Evolutionary conservation across 768 basidiomycete genomes (phyloP), one percentile per base, ranked within the genome.

Genomic region (Mycena vitilis): DNA sequence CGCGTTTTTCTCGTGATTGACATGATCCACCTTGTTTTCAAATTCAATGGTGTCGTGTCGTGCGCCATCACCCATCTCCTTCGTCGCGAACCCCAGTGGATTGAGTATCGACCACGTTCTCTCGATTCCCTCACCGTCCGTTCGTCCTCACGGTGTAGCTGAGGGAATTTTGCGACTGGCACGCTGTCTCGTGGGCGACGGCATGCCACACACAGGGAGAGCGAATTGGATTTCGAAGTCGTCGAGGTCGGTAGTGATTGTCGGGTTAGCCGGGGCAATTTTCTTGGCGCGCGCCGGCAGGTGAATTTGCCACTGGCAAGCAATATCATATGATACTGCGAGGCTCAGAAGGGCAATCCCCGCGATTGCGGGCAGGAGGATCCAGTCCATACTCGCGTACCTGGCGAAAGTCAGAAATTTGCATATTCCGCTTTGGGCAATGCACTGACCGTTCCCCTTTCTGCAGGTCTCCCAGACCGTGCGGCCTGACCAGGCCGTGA

Each of bases 331-430:
- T 0, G 72, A 72, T 4, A 74, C 30, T 0, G 45, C 22, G 0
- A 73, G 16, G 12, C 10, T 20, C 23, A 60, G 22, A 1, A 71
- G 20, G 0, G 18, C 20, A 1, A 66, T 51, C 4, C 62, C 63
- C 5, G 30, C 8, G 12, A 76, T n/a, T 1, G 65, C 42, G 0
- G 68, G 70, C 6, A 71, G 61, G 0, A 77, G 59, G 3, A 77
- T 71, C 38, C 67, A 77, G 42, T 77, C 76, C 69, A 75, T 75
- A 40, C 75, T 76, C 0, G 70, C 63, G 40, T 74, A 76, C 5
- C 75, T 52, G 13, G 23, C 2, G n/a, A 10, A 49, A 6, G 22
- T 49, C n/a, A 49, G 22, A 11, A 11, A 49, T 23, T 11, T 2
- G n/a, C 49, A 30, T 30, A 12, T 36, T 13, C 52, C 16, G 8